Conservation (phyloP, 2,329 filamentous ascomycete species). For the Pyrenochaeta sp. region DNA sequence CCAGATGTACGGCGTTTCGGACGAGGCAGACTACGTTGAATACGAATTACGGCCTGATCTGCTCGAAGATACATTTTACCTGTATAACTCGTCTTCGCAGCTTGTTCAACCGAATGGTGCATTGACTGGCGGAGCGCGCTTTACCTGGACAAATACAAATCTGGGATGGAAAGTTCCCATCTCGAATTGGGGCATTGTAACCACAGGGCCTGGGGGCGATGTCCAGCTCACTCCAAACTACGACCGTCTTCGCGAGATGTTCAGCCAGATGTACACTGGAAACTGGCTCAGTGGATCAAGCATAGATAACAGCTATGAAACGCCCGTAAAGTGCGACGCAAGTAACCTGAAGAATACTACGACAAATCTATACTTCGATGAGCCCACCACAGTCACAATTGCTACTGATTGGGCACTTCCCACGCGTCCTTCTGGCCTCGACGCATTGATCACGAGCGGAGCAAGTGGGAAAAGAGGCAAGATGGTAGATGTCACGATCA, state of each 20-base stretch:
- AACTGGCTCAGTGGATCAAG: slow-evolving; percentile 3
- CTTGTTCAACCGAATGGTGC: neutral
- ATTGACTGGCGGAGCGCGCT: slow-evolving; percentile 5
- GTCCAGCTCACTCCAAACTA: slow-evolving; percentile 13
- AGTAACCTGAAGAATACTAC: slow-evolving; percentile 4
- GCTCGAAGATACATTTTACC: slow-evolving; percentile 9
- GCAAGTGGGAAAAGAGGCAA: slow-evolving; percentile 13
- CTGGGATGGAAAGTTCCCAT: slow-evolving; percentile 1
- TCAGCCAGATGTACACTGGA: slow-evolving; percentile 8
- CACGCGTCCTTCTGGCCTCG: slow-evolving; percentile 12
- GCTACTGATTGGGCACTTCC: slow-evolving; percentile 20
- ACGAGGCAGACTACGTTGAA: slow-evolving; percentile 4
- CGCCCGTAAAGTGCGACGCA: neutral
- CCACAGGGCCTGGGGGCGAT: slow-evolving; percentile 2
- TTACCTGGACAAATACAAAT: slow-evolving; percentile 8
- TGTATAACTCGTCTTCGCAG: slow-evolving; percentile 5
- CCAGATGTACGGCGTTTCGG: slow-evolving; percentile 5
- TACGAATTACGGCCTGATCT: slow-evolving; percentile 7
- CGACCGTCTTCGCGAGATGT: slow-evolving; percentile 9
- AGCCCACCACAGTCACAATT: slow-evolving; percentile 1
- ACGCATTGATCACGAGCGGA: slow-evolving; percentile 18
- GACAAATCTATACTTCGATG: neutral
- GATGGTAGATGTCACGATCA: slow-evolving; percentile 23
- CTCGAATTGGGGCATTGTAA: slow-evolving; percentile 9
- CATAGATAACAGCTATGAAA: neutral